A percentile compares a stretch with the other conserved stretches of the same genome.
These are phyloP conservation scores for Colletotrichum zoysiae DNA, from an alignment of 2,329 filamentous ascomycete genomes.

Conservation along the genomic window DNA sequence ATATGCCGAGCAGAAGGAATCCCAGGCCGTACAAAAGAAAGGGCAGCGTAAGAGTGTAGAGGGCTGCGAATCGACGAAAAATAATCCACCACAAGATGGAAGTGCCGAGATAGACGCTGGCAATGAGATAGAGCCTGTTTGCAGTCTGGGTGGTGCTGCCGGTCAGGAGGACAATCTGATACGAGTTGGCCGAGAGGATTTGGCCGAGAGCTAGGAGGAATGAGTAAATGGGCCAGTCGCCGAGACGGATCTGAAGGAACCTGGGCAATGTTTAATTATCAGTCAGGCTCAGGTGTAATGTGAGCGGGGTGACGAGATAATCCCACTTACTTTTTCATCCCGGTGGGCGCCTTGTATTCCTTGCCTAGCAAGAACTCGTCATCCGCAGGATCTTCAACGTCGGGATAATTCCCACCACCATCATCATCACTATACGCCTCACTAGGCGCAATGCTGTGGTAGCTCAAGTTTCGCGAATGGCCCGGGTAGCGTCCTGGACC, in stretches of 20 bases:
- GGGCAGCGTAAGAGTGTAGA: background rate
- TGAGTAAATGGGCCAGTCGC: constrained; percentile 74
- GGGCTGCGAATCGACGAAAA: background rate
- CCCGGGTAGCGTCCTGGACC: background rate
- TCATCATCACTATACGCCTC: background rate
- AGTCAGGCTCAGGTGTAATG: background rate
- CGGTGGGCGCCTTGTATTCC: background rate
- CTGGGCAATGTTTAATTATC: constrained; percentile 8
- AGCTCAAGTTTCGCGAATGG: background rate
- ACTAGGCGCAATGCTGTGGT: background rate
- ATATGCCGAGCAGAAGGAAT: background rate
- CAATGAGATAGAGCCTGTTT: background rate
- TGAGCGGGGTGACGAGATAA: background rate
- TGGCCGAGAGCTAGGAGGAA: constrained; percentile 73
- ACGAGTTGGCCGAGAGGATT: constrained; percentile 74
- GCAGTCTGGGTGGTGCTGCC: constrained; percentile 69
- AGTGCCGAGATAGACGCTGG: constrained; percentile 1
- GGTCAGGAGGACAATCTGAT: constrained; percentile 75
- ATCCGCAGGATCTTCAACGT: background rate
- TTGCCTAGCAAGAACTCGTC: constrained; percentile 1
- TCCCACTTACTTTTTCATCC: background rate
- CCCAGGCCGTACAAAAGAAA: background rate
- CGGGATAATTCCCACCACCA: background rate
- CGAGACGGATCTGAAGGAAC: constrained; percentile 63
- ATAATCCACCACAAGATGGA: background rate